A percentile compares a stretch with the other conserved stretches of the same genome.
Conservation (phyloP, 768 basidiomycete species). For the Stropharia rugosoannulata region DNA sequence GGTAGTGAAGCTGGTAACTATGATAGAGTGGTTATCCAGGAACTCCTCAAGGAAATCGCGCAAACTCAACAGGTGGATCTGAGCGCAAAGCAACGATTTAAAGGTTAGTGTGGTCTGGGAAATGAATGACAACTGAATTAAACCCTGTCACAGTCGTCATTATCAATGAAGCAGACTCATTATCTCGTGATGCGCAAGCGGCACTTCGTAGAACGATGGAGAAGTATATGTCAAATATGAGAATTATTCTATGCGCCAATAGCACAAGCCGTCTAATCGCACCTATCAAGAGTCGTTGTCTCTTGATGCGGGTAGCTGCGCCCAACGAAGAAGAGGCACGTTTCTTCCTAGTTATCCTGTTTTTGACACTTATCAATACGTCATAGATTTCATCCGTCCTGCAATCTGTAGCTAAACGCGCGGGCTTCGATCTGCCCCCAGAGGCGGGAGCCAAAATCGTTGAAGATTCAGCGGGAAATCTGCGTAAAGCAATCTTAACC, state of each 20-base stretch:
- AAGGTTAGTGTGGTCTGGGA: slow-evolving; percentile 53
- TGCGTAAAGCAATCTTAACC: slow-evolving; percentile 92
- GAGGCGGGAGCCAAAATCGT: slow-evolving; percentile 77
- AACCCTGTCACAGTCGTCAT: slow-evolving; percentile 70
- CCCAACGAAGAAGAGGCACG: slow-evolving; percentile 75
- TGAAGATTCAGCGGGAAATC: slow-evolving; percentile 81
- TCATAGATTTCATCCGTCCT: slow-evolving; percentile 80
- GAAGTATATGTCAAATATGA: slow-evolving; percentile 98
- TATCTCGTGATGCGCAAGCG: slow-evolving; percentile 95
- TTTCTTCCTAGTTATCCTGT: neutral
- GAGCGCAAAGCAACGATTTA: slow-evolving; percentile 93
- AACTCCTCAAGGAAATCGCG: slow-evolving; percentile 96
- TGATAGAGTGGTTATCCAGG: slow-evolving; percentile 94
- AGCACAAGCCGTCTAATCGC: slow-evolving; percentile 95
- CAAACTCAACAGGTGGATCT: slow-evolving; percentile 98
- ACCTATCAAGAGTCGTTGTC: slow-evolving; percentile 93
- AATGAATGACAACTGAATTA: neutral
- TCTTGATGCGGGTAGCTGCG: slow-evolving; percentile 91
- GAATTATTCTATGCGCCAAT: slow-evolving; percentile 95
- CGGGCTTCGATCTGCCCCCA: slow-evolving; percentile 78
- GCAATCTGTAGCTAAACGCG: slow-evolving; percentile 74
- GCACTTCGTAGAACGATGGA: slow-evolving; percentile 98
- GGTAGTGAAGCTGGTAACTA: slow-evolving; percentile 92
- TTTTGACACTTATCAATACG: neutral
- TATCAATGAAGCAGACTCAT: slow-evolving; percentile 95